phyloP scores from a whole-genome alignment of 345 rosid species.

The Cochlearia excelsa region DNA sequence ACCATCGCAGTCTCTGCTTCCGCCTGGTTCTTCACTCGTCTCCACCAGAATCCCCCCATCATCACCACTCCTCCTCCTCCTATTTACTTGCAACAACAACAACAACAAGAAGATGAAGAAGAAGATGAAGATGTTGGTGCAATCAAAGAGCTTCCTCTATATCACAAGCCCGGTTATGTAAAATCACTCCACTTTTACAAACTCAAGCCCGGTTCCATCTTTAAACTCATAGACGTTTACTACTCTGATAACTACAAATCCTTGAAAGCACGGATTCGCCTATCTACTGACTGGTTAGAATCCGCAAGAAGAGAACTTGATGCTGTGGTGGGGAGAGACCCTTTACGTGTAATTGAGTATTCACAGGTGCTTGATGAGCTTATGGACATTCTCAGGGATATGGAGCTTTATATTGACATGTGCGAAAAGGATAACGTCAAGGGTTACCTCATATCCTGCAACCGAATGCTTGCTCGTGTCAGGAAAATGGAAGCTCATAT shows the following conservation, averaged over 20 bases:
- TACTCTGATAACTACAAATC: slow-evolving; percentile 23
- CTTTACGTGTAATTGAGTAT: slow-evolving; percentile 35
- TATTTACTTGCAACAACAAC: background rate
- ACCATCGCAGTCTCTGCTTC: slow-evolving; percentile 35
- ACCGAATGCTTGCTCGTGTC: slow-evolving; percentile 36
- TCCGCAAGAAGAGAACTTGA: slow-evolving; percentile 29
- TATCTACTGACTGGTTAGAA: slow-evolving; percentile 27
- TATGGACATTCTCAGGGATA: slow-evolving; percentile 30
- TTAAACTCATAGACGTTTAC: slow-evolving; percentile 20
- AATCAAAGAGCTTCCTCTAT: slow-evolving; percentile 31
- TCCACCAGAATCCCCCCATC: slow-evolving; percentile 31
- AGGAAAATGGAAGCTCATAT: slow-evolving; percentile 38
- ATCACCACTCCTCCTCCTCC: slow-evolving; percentile 19
- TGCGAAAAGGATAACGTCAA: slow-evolving; percentile 30
- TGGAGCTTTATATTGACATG: slow-evolving; percentile 31
- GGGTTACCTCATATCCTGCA: slow-evolving; percentile 34
- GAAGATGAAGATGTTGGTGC: slow-evolving; percentile 29
- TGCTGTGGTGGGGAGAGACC: slow-evolving; percentile 26
- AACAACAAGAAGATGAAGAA: background rate
- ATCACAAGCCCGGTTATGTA: slow-evolving; percentile 20
- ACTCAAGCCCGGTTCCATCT: slow-evolving; percentile 24
- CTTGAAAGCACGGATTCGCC: slow-evolving; percentile 32
- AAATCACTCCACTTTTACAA: slow-evolving; percentile 30
- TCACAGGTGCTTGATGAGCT: slow-evolving; percentile 33
- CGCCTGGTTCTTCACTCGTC: slow-evolving; percentile 36